Conservation (phyloP, 441 rosid species). For the Macaranga tanarius region DNA sequence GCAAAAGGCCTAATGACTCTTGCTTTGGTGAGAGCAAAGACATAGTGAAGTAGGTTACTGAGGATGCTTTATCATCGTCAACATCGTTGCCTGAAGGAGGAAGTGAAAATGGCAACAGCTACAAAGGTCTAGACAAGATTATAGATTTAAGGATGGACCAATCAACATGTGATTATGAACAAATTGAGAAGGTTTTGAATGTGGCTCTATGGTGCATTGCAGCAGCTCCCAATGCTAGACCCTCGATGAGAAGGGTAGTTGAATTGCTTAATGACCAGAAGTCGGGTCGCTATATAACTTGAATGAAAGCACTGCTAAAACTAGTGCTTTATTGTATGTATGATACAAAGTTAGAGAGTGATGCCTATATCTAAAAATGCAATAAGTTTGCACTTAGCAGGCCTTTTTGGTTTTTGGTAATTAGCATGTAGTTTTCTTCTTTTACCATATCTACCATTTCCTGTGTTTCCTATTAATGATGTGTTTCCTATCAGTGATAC, state of each 20-base stretch:
- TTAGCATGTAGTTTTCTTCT: no score
- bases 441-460: no score
- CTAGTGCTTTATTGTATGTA: no score
- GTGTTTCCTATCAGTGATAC: no score
- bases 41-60: conserved; percentile 51
- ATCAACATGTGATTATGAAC: conserved; percentile 36
- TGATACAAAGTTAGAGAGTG: no score
- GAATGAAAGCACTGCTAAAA: not conserved
- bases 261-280: conserved; percentile 53
- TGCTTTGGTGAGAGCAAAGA: conserved; percentile 54
- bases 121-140: conserved; percentile 24
- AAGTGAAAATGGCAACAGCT: not conserved
- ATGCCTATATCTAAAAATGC: no score
- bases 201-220: conserved; percentile 62
- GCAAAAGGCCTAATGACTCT: conserved; percentile 60
- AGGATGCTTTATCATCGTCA: conserved; percentile 29
- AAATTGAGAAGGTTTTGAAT: conserved; percentile 54
- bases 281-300: not conserved
- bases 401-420: no score
- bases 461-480: no score
- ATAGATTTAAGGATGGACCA: conserved; percentile 49
- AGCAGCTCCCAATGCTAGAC: conserved; percentile 44
- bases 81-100: conserved; percentile 16
- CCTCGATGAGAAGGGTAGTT: conserved; percentile 68
- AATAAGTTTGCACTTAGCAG: no score